These are phyloP conservation scores for Tolypocladium pustulatum DNA, from an alignment of 2,329 filamentous ascomycete genomes.

Conservation along the genomic window DNA sequence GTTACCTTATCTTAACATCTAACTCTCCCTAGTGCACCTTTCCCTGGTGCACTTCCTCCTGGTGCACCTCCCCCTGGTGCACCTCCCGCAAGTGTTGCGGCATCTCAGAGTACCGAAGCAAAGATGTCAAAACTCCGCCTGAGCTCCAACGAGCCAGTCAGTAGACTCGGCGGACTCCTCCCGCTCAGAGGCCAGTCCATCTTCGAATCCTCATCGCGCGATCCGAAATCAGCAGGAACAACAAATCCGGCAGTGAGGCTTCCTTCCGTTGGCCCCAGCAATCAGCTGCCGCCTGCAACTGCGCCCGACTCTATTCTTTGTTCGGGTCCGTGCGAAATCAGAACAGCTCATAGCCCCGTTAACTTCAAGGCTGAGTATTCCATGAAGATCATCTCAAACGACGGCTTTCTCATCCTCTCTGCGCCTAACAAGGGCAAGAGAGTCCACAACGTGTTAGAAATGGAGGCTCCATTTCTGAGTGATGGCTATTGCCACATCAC, in stretches of 20 bases:
- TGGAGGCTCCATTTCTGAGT: constrained; percentile 9
- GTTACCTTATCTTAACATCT: not conserved
- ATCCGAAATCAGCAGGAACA: not conserved
- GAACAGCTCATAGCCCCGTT: constrained; percentile 2
- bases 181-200: not conserved
- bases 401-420: constrained; percentile 10
- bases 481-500: constrained; percentile 12
- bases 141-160: not conserved
- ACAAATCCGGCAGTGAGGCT: too few species aligned
- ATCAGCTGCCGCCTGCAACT: not conserved
- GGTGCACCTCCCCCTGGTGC: too few species aligned
- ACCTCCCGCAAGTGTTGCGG: not conserved
- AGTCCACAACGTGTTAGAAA: constrained; percentile 10
- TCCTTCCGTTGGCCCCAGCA: not conserved
- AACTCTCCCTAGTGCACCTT: constrained; percentile 4
- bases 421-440: constrained; percentile 3
- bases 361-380: constrained; percentile 5
- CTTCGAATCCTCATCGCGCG: not conserved
- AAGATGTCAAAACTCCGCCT: not conserved
- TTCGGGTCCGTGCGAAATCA: constrained; percentile 7
- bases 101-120: not conserved
- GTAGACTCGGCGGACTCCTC: constrained; percentile 1
- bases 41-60: constrained; percentile 7
- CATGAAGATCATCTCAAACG: constrained; percentile 9
- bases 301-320: constrained; percentile 7